Conservation (phyloP, 257 asterid genomes). For the Primulina huaijiensis region DNA sequence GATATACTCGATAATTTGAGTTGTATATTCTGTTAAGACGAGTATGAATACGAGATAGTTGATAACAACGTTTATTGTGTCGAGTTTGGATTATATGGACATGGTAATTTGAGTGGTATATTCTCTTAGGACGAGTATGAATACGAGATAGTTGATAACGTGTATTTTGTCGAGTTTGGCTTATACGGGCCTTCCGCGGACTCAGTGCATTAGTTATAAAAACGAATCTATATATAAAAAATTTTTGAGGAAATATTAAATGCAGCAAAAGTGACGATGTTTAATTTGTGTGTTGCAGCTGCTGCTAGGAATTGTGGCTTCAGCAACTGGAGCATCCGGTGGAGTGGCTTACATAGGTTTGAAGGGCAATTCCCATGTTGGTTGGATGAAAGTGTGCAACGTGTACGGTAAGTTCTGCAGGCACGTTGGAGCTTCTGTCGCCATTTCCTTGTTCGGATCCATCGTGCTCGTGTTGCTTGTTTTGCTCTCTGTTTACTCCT, state of each 20-base stretch:
- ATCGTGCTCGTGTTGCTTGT: constrained; percentile 48
- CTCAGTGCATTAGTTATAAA: too few species aligned
- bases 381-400: constrained; percentile 55
- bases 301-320: constrained; percentile 62
- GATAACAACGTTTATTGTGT: not conserved
- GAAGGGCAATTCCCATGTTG: constrained; percentile 57
- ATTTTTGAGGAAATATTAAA: too few species aligned
- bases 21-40: not conserved
- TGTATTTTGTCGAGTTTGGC: too few species aligned
- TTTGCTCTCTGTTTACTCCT: constrained; percentile 45
- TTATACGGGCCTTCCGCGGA: too few species aligned
- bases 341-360: constrained; percentile 67
- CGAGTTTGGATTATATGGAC: too few species aligned
- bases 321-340: constrained; percentile 82
- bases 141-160: too few species aligned
- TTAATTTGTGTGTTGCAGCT: constrained; percentile 52
- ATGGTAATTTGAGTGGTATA: too few species aligned
- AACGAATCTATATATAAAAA: too few species aligned
- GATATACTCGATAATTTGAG: too few species aligned
- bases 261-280: not conserved
- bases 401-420: constrained; percentile 52
- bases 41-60: too few species aligned
- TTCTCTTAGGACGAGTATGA: not conserved
- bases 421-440: constrained; percentile 58
- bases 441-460: constrained; percentile 52